A percentile compares a stretch with the other conserved stretches of the same genome.
Evolutionary conservation across 2,329 filamentous ascomycete genomes (phyloP).

Genomic region (Aureobasidium vineae): DNA sequence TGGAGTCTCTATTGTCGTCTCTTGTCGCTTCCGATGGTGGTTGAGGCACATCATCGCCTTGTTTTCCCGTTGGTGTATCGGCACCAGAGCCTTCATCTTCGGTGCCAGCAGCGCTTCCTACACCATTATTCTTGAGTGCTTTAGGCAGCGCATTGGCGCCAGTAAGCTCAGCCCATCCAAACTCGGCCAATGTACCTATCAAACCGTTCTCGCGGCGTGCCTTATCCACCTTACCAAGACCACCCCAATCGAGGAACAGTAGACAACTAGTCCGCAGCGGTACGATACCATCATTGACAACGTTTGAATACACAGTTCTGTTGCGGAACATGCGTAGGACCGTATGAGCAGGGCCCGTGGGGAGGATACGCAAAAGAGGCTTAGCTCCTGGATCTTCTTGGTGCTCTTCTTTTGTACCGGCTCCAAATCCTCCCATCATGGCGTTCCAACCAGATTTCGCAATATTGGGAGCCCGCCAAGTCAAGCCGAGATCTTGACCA

Average conservation of each 20-base stretch:
- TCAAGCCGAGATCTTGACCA: slow-evolving; percentile 89
- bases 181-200: slow-evolving; percentile 88
- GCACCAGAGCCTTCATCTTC: slow-evolving; percentile 34
- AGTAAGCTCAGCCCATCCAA: slow-evolving; percentile 92
- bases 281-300: slow-evolving; percentile 97
- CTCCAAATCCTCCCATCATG: slow-evolving; percentile 76
- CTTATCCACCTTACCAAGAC: slow-evolving; percentile 89
- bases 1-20: slow-evolving; percentile 54
- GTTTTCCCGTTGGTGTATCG: slow-evolving; percentile 30
- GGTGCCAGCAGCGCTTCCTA: slow-evolving; percentile 29
- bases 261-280: slow-evolving; percentile 91
- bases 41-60: slow-evolving; percentile 61
- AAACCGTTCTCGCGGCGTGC: slow-evolving; percentile 87
- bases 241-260: slow-evolving; percentile 96
- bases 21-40: slow-evolving; percentile 64
- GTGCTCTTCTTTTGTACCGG: slow-evolving; percentile 52
- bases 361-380: slow-evolving; percentile 81
- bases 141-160: slow-evolving; percentile 50
- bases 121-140: not conserved
- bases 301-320: slow-evolving; percentile 91
- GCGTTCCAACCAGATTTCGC: slow-evolving; percentile 85
- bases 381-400: slow-evolving; percentile 75
- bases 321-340: slow-evolving; percentile 87
- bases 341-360: slow-evolving; percentile 84
- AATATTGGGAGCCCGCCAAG: slow-evolving; percentile 86